phyloP scores from a whole-genome alignment of 257 asterid species.

The Parsonsia alboflavescens region DNA sequence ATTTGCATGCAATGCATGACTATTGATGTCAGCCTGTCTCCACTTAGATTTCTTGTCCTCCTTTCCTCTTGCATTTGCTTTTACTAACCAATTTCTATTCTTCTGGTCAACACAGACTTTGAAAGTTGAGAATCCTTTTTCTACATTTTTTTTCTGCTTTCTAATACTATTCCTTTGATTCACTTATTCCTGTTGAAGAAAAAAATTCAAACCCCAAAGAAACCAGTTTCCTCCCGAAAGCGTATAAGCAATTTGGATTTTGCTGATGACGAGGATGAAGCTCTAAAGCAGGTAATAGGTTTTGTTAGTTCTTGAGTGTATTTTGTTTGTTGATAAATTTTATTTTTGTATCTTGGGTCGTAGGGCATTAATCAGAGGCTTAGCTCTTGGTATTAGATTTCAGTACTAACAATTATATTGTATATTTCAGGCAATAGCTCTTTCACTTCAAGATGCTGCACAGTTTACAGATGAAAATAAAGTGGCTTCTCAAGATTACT shows the following conservation, averaged over 20 bases:
- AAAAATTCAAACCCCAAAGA: constrained; percentile 38
- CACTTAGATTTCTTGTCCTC: neutral
- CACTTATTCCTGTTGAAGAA: constrained; percentile 47
- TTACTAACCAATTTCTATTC: neutral
- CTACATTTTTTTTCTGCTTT: neutral
- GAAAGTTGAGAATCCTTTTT: constrained; percentile 4
- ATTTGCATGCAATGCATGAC: neutral
- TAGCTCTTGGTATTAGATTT: neutral
- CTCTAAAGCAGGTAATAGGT: constrained; percentile 57
- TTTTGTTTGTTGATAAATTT: constrained; percentile 11
- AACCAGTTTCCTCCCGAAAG: constrained; percentile 30
- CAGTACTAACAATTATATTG: constrained; percentile 2
- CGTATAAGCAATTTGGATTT: constrained; percentile 37
- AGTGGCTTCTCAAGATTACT: constrained; percentile 29
- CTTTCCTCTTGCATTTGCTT: neutral
- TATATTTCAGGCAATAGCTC: constrained; percentile 72
- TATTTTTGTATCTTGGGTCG: neutral
- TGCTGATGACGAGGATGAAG: constrained; percentile 60
- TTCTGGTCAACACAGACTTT: neutral
- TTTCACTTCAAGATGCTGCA: constrained; percentile 62
- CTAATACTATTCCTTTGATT: constrained; percentile 15
- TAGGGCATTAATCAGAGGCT: constrained; percentile 1
- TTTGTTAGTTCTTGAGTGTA: neutral
- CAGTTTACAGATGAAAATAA: constrained; percentile 29
- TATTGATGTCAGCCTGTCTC: neutral